phyloP scores from a whole-genome alignment of 2,329 filamentous ascomycete genomes.

The Ampelomyces quisqualis region DNA sequence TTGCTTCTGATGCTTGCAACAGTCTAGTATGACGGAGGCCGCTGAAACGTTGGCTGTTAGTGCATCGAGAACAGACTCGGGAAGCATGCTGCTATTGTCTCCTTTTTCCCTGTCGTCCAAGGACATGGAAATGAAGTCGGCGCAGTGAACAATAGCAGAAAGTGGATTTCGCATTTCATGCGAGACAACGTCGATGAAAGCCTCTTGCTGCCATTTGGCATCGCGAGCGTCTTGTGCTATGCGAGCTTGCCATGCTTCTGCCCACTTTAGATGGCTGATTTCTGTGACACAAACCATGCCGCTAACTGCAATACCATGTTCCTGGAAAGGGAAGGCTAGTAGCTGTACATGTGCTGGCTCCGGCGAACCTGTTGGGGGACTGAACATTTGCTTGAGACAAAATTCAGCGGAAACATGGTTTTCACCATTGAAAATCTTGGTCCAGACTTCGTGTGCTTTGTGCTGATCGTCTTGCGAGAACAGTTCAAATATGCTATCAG shows the following conservation, averaged over 20 bases:
- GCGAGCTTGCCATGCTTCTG: conserved; percentile 35
- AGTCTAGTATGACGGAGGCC: conserved; percentile 46
- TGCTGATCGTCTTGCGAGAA: conserved; percentile 22
- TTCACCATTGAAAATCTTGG: conserved; percentile 12
- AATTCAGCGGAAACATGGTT: conserved; percentile 24
- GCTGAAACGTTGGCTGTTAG: conserved; percentile 27
- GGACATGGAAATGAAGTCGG: conserved; percentile 42
- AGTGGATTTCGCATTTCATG: conserved; percentile 50
- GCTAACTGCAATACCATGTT: conserved; percentile 23
- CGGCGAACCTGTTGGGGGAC: conserved; percentile 21
- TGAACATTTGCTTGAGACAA: conserved; percentile 22
- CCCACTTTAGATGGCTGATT: conserved; percentile 39
- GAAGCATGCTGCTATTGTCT: conserved; percentile 9
- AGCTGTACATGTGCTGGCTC: conserved; percentile 24
- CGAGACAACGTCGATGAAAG: conserved; percentile 37
- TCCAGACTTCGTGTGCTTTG: conserved; percentile 18
- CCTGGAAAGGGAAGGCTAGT: conserved; percentile 29
- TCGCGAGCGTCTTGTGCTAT: conserved; percentile 38
- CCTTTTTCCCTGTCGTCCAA: conserved; percentile 21
- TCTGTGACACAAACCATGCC: conserved; percentile 39
- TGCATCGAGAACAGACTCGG: conserved; percentile 14
- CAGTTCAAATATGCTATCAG: conserved; percentile 18
- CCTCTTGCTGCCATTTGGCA: conserved; percentile 36
- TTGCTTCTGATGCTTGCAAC: conserved; percentile 47
- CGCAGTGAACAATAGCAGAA: conserved; percentile 45